A percentile compares a stretch with the other conserved stretches of the same genome.
These are phyloP conservation scores for Aspergillus nomiae DNA, from an alignment of 2,329 filamentous ascomycete genomes.

Conservation along the genomic window DNA sequence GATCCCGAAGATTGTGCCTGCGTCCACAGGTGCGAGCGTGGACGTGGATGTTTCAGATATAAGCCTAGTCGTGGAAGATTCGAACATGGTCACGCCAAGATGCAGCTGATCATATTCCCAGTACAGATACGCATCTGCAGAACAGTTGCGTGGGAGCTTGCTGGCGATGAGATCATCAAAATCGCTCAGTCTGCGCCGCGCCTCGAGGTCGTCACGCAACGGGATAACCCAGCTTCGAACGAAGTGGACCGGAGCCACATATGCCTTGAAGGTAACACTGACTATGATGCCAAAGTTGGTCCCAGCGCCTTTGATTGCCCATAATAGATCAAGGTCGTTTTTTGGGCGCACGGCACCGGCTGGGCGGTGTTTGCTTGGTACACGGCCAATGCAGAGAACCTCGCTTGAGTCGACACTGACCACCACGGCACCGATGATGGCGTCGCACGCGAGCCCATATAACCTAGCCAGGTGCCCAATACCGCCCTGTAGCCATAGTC, in stretches of 20 bases:
- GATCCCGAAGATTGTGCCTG: slow-evolving; percentile 34
- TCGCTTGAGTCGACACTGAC: slow-evolving; percentile 54
- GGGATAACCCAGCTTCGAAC: slow-evolving; percentile 46
- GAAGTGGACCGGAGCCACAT: slow-evolving; percentile 43
- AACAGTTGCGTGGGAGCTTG: slow-evolving; percentile 46
- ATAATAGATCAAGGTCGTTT: slow-evolving; percentile 56
- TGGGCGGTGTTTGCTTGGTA: slow-evolving; percentile 52
- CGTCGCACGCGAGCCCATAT: slow-evolving; percentile 61
- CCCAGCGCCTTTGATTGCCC: slow-evolving; percentile 61
- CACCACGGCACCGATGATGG: slow-evolving; percentile 62
- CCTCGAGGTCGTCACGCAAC: slow-evolving; percentile 31
- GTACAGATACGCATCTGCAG: slow-evolving; percentile 61
- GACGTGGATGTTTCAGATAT: slow-evolving; percentile 14
- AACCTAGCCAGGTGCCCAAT: slow-evolving; percentile 61
- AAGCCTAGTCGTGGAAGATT: slow-evolving; percentile 35
- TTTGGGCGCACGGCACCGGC: slow-evolving; percentile 43
- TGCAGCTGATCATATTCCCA: slow-evolving; percentile 48
- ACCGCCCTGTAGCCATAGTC: slow-evolving; percentile 66
- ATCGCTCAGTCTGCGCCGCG: slow-evolving; percentile 37
- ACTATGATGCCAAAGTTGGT: slow-evolving; percentile 62
- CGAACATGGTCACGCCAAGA: slow-evolving; percentile 56
- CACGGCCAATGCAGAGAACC: slow-evolving; percentile 54
- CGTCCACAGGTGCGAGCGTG: slow-evolving; percentile 8
- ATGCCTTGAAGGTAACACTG: slow-evolving; percentile 56
- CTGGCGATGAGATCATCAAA: slow-evolving; percentile 40